Conservation (phyloP, 129 eudicot genomes). For the Tagetes patula region DNA sequence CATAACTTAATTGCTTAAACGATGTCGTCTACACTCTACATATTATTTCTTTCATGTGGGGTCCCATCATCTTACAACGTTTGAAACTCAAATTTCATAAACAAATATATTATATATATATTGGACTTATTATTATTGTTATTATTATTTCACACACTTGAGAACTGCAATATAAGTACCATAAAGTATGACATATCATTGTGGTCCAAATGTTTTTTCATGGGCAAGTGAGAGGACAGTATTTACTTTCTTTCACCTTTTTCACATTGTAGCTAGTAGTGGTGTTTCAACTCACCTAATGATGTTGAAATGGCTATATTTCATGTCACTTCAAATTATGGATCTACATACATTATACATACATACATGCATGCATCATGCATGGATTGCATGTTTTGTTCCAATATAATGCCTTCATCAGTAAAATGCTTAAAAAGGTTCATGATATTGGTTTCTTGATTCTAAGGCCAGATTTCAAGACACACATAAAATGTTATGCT, state of each 20-base stretch:
- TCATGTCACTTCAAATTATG: constrained; percentile 30
- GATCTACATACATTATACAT: constrained; percentile 13
- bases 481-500: constrained; percentile 34
- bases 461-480: constrained; percentile 8
- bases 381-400: constrained; percentile 11
- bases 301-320: constrained; percentile 51
- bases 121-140: too few species aligned
- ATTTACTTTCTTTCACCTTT: constrained; percentile 17
- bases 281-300: constrained; percentile 19
- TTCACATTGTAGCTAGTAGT: constrained; percentile 12
- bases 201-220: constrained; percentile 28
- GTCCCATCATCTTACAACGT: constrained; percentile 14
- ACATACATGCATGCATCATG: constrained; percentile 6
- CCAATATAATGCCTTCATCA: neutral
- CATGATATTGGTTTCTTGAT: constrained; percentile 23
- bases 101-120: too few species aligned
- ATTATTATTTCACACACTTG: neutral
- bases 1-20: constrained; percentile 14
- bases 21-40: constrained; percentile 7
- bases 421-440: neutral
- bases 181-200: constrained; percentile 29
- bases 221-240: constrained; percentile 19
- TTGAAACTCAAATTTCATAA: neutral
- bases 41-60: constrained; percentile 36
- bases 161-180: constrained; percentile 18